These are phyloP conservation scores for Periconia digitata DNA, from an alignment of 2,329 filamentous ascomycete genomes.

Conservation along the genomic window DNA sequence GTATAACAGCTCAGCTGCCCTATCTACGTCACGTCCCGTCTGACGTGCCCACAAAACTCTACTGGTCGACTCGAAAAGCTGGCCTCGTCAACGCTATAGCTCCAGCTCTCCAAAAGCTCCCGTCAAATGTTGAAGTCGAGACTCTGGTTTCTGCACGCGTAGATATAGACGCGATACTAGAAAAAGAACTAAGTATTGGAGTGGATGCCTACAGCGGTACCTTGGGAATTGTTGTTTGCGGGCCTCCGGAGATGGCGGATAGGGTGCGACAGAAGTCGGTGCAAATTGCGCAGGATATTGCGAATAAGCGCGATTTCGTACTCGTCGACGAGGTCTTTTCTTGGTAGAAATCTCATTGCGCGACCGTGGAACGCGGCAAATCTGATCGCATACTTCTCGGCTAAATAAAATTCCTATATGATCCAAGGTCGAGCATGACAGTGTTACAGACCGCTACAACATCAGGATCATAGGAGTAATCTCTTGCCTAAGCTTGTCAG, in stretches of 20 bases:
- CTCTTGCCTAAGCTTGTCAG: no score
- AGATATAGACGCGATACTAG: background rate
- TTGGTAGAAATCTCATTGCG: background rate
- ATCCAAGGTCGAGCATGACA: no score
- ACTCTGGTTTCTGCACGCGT: no score
- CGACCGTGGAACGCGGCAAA: no score
- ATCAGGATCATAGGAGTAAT: no score
- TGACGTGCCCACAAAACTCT: background rate
- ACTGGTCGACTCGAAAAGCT: background rate
- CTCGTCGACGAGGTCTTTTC: background rate
- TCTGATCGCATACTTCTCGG: no score
- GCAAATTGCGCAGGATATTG: background rate
- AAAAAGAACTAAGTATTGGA: no score
- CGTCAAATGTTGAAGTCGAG: background rate
- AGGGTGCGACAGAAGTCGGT: background rate
- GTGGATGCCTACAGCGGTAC: background rate
- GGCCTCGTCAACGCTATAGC: background rate
- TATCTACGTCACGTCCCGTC: constrained; percentile 15
- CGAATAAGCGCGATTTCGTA: background rate
- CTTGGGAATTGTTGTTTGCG: background rate
- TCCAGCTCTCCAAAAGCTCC: background rate
- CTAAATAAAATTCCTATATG: no score
- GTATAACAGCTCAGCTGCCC: constrained; percentile 50
- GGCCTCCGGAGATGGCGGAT: background rate
- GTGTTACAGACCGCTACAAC: no score